Evolutionary conservation across 1,284 basidiomycete species (phyloP).

Genomic region (Fereydounia khargensis): DNA sequence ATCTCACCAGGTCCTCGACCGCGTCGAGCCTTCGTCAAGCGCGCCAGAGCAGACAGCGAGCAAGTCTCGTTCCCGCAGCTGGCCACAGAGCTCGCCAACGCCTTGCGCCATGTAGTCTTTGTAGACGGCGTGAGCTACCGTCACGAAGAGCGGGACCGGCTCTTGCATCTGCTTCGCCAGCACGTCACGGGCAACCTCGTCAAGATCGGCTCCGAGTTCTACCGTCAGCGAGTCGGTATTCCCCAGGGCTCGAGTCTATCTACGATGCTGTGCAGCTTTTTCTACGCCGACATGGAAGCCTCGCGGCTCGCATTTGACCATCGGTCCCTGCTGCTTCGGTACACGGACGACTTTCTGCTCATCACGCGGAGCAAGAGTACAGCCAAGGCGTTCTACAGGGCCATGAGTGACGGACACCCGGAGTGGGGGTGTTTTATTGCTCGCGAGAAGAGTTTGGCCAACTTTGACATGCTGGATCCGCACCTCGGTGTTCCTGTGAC

Average conservation of each 20-base stretch:
- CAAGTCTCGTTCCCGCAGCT: slow-evolving; percentile 71
- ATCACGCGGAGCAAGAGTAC: slow-evolving; percentile 70
- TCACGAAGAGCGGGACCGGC: slow-evolving; percentile 63
- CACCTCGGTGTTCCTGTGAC: slow-evolving; percentile 72
- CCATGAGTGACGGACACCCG: slow-evolving; percentile 71
- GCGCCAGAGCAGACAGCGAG: slow-evolving; percentile 63
- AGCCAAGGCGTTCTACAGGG: slow-evolving; percentile 71
- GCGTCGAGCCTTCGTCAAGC: slow-evolving; percentile 16
- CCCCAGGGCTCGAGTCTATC: slow-evolving; percentile 93
- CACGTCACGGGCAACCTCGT: slow-evolving; percentile 90
- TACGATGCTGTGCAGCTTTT: slow-evolving; percentile 73
- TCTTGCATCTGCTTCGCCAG: slow-evolving; percentile 74
- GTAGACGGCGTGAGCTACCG: slow-evolving; percentile 77
- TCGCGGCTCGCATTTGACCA: slow-evolving; percentile 64
- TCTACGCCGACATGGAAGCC: slow-evolving; percentile 81
- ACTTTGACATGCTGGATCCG: slow-evolving; percentile 76
- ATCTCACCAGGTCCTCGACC: slow-evolving; percentile 15
- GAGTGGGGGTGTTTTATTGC: slow-evolving; percentile 91
- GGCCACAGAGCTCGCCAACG: slow-evolving; percentile 60
- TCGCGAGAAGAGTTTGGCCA: slow-evolving; percentile 80
- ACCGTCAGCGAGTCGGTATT: slow-evolving; percentile 83
- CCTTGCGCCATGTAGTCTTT: slow-evolving; percentile 75
- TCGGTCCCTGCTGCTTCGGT: slow-evolving; percentile 63
- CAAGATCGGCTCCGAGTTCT: slow-evolving; percentile 66
- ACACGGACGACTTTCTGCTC: slow-evolving; percentile 91